A percentile compares a stretch with the other conserved stretches of the same genome.
These are phyloP conservation scores for Tolypocladium tropicale DNA, from an alignment of 2,329 filamentous ascomycete genomes.

Conservation along the genomic window DNA sequence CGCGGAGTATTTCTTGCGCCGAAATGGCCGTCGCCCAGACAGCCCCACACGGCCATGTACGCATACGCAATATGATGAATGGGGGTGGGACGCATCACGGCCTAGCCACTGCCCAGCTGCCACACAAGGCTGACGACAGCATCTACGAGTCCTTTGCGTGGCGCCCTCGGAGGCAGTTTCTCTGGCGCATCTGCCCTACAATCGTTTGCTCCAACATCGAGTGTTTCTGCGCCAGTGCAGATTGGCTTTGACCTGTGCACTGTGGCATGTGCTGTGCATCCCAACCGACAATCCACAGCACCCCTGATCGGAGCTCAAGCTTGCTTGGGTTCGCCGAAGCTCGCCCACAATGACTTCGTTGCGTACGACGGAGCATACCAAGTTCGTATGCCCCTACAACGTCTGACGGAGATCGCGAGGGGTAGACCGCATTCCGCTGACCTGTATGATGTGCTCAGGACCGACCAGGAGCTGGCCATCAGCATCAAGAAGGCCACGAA, in stretches of 20 bases:
- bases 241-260: neutral
- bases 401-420: neutral
- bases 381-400: conserved; percentile 14
- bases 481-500: conserved; percentile 63
- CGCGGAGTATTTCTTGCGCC: neutral
- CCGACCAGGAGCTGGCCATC: conserved; percentile 58
- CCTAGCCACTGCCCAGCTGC: conserved; percentile 2
- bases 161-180: neutral
- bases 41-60: neutral
- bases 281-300: neutral
- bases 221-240: neutral
- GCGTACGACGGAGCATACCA: conserved; percentile 24
- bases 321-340: conserved; percentile 1
- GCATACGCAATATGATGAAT: neutral
- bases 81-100: neutral
- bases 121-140: conserved; percentile 6
- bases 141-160: conserved; percentile 1
- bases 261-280: neutral
- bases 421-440: neutral
- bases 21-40: neutral
- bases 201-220: neutral
- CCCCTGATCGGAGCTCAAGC: conserved; percentile 1
- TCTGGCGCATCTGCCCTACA: neutral
- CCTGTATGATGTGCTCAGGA: conserved; percentile 28
- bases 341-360: conserved; percentile 17